Conservation (phyloP, 1,284 basidiomycete species). For the Kwoniella shivajii region DNA sequence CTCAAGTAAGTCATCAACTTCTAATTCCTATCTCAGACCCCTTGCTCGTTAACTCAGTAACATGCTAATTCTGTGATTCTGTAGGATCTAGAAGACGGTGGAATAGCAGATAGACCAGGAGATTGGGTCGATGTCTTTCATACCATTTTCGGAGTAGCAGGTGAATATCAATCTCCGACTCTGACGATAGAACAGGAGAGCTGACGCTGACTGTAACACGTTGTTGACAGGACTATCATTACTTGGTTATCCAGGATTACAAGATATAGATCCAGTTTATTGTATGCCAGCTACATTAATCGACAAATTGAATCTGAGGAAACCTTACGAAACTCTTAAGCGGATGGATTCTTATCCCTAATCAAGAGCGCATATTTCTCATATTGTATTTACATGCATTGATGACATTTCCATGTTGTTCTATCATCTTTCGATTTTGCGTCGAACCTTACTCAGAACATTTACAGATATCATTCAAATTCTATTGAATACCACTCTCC, state of each 20-base stretch:
- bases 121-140: constrained; percentile 97
- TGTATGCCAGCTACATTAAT: constrained; percentile 88
- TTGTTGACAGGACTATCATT: constrained; percentile 71
- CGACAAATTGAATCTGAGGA: constrained; percentile 62
- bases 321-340: constrained; percentile 41
- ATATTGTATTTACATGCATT: constrained; percentile 13
- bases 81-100: constrained; percentile 86
- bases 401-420: neutral
- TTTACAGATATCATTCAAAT: constrained; percentile 7
- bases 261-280: constrained; percentile 88
- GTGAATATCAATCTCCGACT: constrained; percentile 57
- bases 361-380: too few species aligned
- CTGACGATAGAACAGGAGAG: neutral
- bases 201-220: neutral
- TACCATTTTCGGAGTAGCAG: constrained; percentile 89
- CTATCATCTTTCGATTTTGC: neutral
- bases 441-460: too few species aligned
- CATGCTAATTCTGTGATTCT: neutral
- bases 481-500: constrained; percentile 47
- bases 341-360: constrained; percentile 24
- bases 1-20: constrained; percentile 64
- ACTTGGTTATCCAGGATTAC: constrained; percentile 80
- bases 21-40: neutral
- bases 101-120: constrained; percentile 91
- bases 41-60: too few species aligned